Conservation (phyloP, 2,329 filamentous ascomycete species). For the Claviceps sp. region DNA sequence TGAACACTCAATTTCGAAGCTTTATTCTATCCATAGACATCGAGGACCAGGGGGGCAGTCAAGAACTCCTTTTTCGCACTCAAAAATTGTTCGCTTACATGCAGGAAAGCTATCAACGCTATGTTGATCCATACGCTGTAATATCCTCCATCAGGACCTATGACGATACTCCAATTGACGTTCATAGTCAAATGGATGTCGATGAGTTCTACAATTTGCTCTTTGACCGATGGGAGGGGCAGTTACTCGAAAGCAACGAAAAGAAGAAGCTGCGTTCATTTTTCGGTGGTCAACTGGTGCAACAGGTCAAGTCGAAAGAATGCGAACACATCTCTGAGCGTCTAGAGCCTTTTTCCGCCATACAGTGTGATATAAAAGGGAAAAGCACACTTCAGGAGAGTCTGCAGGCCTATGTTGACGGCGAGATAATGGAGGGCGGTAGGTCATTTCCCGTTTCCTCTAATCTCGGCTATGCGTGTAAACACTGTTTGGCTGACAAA, state of each 20-base stretch:
- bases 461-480: background rate
- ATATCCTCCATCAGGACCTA: constrained; percentile 69
- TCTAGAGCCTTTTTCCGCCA: constrained; percentile 81
- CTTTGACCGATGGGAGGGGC: constrained; percentile 80
- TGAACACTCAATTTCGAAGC: constrained; percentile 77
- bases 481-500: background rate
- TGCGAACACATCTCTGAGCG: constrained; percentile 88
- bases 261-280: constrained; percentile 68
- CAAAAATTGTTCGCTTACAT: constrained; percentile 73
- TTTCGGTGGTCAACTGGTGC: constrained; percentile 82
- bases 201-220: constrained; percentile 95
- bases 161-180: constrained; percentile 71
- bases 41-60: constrained; percentile 38
- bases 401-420: constrained; percentile 86
- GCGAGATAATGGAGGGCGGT: constrained; percentile 90
- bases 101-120: constrained; percentile 67
- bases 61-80: constrained; percentile 61
- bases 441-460: constrained; percentile 11
- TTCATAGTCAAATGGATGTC: constrained; percentile 90
- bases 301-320: constrained; percentile 91
- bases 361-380: constrained; percentile 93
- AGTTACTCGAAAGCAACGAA: constrained; percentile 53
- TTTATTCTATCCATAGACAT: constrained; percentile 63
- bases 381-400: constrained; percentile 76
- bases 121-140: constrained; percentile 58